Evolutionary conservation across 495 filamentous ascomycete genomes (phyloP), one percentile per base, ranked within the genome.

Genomic region (Cenococcum geophilum): DNA sequence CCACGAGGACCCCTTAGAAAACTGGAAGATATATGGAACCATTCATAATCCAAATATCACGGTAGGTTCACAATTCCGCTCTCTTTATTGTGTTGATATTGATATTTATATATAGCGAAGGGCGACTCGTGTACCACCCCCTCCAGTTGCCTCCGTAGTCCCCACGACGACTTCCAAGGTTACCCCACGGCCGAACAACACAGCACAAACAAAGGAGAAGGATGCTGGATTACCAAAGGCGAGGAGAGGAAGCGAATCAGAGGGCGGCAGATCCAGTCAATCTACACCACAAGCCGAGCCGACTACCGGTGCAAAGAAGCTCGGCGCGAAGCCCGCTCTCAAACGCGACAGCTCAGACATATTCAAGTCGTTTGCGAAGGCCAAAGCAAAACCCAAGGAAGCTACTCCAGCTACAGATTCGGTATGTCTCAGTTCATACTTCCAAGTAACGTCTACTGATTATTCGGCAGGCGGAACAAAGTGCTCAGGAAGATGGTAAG

Each of bases 341-440:
- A 89, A 89, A 70, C 80, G 80, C 18, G 82, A 85, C 67, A 75
- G 79, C 67, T 80, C 82, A 16, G 83, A 82, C 59, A 82, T 96
- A 25, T 91, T 93, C 73, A 88, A 86, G 66, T 87, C 91, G 0
- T 95, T 95, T 71, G 87, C 89, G 6, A 95, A 89, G 68, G 80
- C 86, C 2, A 89, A 88, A 45, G 76, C 73, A 23, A 64, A 66
- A 47, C 32, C 65, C 6, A 66, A 65, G 23, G 71, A 74, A 22
- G 63, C 69, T 16, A 71, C 72, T 45, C 54, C 68, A 54, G 60
- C 68, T 14, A 45, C 18, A 4, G 40, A 45, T 16, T 45, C 40
- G 4, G 40, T 45, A 45, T 16, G 40, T 45, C 18, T 56, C 62
- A 66, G 64, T 43, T 20, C 6, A 18, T n/a, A 16, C 21, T 6